phyloP scores from a whole-genome alignment of 257 asterid genomes.

The Cinchona pubescens region DNA sequence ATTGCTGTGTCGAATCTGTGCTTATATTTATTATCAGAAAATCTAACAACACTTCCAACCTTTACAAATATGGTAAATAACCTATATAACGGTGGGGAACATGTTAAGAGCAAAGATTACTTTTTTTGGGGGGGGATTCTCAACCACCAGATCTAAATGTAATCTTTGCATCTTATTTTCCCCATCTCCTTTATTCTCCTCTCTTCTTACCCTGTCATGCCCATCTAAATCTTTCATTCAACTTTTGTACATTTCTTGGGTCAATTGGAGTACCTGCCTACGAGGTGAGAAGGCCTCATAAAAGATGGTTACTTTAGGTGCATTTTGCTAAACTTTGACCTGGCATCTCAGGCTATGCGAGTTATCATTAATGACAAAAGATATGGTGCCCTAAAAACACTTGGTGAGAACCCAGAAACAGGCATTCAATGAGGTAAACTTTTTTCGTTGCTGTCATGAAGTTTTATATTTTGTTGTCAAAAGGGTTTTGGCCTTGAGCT shows the following conservation, averaged over 20 bases:
- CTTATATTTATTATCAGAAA: background rate
- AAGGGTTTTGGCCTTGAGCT: background rate
- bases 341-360: conserved; percentile 76
- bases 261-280: no score
- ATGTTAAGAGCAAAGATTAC: no score
- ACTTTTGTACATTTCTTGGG: no score
- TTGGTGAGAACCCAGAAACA: conserved; percentile 98
- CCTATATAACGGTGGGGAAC: background rate
- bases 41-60: background rate
- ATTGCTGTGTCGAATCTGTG: background rate
- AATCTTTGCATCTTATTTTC: background rate
- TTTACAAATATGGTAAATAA: no score
- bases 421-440: conserved; percentile 89
- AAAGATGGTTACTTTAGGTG: background rate
- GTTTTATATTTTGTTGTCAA: conserved; percentile 3
- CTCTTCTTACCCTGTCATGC: background rate
- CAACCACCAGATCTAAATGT: background rate
- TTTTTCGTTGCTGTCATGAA: no score
- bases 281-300: background rate
- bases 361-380: conserved; percentile 86
- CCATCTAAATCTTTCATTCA: background rate
- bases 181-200: background rate
- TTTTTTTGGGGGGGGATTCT: no score
- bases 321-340: background rate
- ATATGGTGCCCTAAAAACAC: conserved; percentile 88